These are phyloP conservation scores for Rutstroemia sp. DNA, from an alignment of 2,329 filamentous ascomycete species.

Conservation along the genomic window DNA sequence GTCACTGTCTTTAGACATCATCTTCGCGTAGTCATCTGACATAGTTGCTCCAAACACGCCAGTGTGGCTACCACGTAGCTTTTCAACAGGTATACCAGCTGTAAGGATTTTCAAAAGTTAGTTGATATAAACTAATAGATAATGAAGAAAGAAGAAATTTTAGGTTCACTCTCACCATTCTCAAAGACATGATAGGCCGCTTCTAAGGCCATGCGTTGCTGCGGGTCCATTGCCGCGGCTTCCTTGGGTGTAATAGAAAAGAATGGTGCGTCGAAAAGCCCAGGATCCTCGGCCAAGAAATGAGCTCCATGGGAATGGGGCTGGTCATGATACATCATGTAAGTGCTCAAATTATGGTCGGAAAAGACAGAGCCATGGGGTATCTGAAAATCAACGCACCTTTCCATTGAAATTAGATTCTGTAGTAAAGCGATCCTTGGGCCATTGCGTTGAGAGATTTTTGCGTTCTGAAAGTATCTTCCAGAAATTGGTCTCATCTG, in stretches of 20 bases:
- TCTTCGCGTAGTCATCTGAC: conserved; percentile 3
- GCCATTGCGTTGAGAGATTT: conserved; percentile 39
- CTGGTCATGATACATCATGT: too few relatives aligned
- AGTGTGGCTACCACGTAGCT: conserved; percentile 20
- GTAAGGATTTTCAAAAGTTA: too few relatives aligned
- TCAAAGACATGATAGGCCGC: conserved; percentile 25
- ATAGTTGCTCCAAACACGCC: conserved; percentile 44
- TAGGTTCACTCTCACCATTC: conserved; percentile 4
- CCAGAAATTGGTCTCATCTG: conserved; percentile 39
- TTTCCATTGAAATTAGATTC: background rate
- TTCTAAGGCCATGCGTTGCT: conserved; percentile 44
- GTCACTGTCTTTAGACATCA: background rate
- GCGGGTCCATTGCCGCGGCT: conserved; percentile 34
- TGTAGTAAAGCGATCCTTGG: background rate
- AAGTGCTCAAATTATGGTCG: background rate
- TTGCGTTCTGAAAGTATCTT: conserved; percentile 36
- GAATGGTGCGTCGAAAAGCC: conserved; percentile 17
- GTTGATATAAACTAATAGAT: too few relatives aligned
- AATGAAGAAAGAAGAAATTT: too few relatives aligned
- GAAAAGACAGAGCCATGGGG: background rate
- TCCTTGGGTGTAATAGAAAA: conserved; percentile 14
- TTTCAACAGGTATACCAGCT: conserved; percentile 10
- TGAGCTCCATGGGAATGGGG: background rate
- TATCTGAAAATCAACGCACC: background rate
- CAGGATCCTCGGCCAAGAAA: conserved; percentile 10